phyloP scores from a whole-genome alignment of 73 alveolate genomes.

The Durusdinium trenchii region DNA sequence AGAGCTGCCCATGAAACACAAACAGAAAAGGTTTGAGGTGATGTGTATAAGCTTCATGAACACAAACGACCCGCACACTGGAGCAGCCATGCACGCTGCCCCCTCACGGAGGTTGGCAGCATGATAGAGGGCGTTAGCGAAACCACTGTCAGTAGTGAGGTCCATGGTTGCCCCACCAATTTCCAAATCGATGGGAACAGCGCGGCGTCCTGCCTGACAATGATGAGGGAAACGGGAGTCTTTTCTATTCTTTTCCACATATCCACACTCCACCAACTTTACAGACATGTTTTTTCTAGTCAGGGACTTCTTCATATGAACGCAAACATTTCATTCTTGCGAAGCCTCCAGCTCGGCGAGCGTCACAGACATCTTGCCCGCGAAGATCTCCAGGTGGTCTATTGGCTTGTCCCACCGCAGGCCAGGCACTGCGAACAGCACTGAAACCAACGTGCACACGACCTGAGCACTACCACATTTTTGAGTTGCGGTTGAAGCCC shows the following conservation, averaged over 20 bases:
- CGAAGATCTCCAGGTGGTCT: conserved; percentile 4
- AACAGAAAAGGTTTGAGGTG: no score
- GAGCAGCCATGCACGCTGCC: neutral
- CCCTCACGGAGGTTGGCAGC: neutral
- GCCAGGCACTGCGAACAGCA: conserved; percentile 22
- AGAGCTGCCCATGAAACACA: no score
- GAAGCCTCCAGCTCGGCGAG: neutral
- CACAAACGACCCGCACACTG: neutral
- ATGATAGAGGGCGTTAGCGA: neutral
- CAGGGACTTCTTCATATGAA: no score
- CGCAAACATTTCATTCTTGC: no score
- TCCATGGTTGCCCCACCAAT: neutral
- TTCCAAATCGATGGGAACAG: neutral
- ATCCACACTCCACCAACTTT: no score
- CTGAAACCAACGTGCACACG: neutral
- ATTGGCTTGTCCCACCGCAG: neutral
- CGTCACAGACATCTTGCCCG: neutral
- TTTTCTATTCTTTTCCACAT: no score
- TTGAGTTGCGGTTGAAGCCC: neutral
- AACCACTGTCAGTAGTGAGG: neutral
- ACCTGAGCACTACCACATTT: neutral
- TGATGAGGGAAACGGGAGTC: no score
- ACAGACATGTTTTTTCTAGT: no score
- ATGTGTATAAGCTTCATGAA: neutral
- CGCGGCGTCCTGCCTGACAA: neutral